phyloP scores from a whole-genome alignment of 2,329 filamentous ascomycete genomes.

The Karstenula rhodostoma region DNA sequence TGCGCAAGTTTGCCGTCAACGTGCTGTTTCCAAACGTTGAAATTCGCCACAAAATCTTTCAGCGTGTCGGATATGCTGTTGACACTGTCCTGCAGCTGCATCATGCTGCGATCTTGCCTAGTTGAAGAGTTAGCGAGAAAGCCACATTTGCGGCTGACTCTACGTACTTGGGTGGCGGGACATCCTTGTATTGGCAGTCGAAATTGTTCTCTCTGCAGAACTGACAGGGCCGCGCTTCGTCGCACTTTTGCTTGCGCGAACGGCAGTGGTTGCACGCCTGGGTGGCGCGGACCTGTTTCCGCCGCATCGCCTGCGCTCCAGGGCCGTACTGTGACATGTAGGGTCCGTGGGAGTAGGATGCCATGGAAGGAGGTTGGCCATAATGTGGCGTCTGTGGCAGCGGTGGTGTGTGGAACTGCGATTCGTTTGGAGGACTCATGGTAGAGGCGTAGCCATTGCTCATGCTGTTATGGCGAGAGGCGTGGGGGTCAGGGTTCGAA shows the following conservation, averaged over 20 bases:
- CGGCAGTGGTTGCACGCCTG: slow-evolving; percentile 72
- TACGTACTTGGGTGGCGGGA: slow-evolving; percentile 86
- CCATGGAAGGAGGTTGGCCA: slow-evolving; percentile 32
- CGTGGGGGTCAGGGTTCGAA: slow-evolving; percentile 38
- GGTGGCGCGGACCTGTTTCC: slow-evolving; percentile 49
- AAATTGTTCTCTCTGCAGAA: slow-evolving; percentile 86
- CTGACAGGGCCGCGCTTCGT: slow-evolving; percentile 50
- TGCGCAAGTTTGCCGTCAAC: slow-evolving; percentile 40
- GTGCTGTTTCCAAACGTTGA: slow-evolving; percentile 45
- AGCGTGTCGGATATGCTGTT: slow-evolving; percentile 47
- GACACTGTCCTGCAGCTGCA: slow-evolving; percentile 57
- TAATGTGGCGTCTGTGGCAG: slow-evolving; percentile 40
- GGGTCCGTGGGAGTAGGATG: slow-evolving; percentile 34
- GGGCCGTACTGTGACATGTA: slow-evolving; percentile 41
- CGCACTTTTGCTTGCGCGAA: slow-evolving; percentile 53
- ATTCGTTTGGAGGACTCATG: slow-evolving; percentile 44
- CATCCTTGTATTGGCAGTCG: slow-evolving; percentile 88
- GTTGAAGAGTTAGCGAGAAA: slow-evolving; percentile 28
- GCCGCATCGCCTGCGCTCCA: slow-evolving; percentile 28
- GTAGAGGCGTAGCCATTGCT: slow-evolving; percentile 43
- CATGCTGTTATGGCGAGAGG: slow-evolving; percentile 37
- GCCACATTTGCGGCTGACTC: not conserved
- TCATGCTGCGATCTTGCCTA: slow-evolving; percentile 59
- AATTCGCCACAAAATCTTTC: slow-evolving; percentile 39
- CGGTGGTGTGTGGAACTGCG: slow-evolving; percentile 41